Conservation (phyloP, 192 early-diverging fungal species). For the Phycomyces blakesleeanus region DNA sequence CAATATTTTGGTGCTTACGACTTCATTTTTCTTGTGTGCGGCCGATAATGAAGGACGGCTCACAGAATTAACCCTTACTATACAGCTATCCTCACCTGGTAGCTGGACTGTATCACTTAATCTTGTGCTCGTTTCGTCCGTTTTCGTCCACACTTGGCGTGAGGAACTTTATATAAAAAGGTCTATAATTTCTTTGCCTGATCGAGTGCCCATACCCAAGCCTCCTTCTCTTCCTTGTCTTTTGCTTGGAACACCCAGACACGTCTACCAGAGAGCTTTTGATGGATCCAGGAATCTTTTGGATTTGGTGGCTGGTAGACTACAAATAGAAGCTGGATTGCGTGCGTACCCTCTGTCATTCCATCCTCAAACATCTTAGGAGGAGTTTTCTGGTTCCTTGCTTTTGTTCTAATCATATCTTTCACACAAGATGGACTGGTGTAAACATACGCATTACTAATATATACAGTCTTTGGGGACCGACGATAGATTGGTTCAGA, state of each 20-base stretch:
- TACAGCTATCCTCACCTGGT: too few species aligned
- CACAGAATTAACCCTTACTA: too few species aligned
- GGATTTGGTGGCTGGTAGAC: slow-evolving; percentile 9
- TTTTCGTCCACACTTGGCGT: too few species aligned
- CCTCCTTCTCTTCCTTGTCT: slow-evolving; percentile 8
- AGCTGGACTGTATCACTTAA: too few species aligned
- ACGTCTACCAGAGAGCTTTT: not conserved
- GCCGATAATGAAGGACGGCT: too few species aligned
- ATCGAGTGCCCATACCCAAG: slow-evolving; percentile 14
- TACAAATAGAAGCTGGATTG: slow-evolving; percentile 1
- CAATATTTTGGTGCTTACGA: too few species aligned
- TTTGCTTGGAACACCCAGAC: slow-evolving; percentile 12
- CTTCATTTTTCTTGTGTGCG: too few species aligned
- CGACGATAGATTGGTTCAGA: not conserved
- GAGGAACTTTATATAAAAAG: too few species aligned
- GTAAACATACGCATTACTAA: slow-evolving; percentile 6
- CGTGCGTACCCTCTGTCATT: not conserved
- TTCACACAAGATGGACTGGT: not conserved
- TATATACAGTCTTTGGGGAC: not conserved
- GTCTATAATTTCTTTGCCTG: not conserved
- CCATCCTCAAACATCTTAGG: not conserved
- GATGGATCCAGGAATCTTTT: not conserved
- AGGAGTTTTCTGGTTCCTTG: not conserved
- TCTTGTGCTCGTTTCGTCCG: too few species aligned
- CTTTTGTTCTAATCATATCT: not conserved